phyloP scores from a whole-genome alignment of 2,329 filamentous ascomycete species.

The Aureobasidium uvarum region DNA sequence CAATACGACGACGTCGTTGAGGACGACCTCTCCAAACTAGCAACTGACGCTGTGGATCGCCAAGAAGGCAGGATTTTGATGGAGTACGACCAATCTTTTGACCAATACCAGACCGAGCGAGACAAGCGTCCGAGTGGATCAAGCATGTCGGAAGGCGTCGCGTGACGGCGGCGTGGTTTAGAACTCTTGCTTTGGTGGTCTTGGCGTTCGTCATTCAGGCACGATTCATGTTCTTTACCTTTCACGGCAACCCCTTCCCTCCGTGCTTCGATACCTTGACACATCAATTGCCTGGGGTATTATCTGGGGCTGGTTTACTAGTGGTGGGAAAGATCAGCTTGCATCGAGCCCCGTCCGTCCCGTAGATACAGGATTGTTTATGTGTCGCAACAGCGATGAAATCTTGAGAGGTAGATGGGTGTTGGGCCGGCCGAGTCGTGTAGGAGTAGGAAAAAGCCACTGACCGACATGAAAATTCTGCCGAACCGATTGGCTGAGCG shows the following conservation, averaged over 20 bases:
- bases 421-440: conserved; percentile 2
- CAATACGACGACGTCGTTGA: conserved; percentile 9
- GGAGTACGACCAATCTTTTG: conserved; percentile 6
- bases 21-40: neutral
- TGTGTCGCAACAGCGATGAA: neutral
- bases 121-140: conserved; percentile 13
- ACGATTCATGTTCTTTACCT: conserved; percentile 1
- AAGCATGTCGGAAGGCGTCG: neutral
- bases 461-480: neutral
- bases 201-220: conserved; percentile 20
- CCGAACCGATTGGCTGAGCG: conserved; percentile 15
- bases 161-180: conserved; percentile 20
- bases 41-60: conserved; percentile 18
- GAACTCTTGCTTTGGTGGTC: neutral
- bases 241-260: conserved; percentile 6
- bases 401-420: neutral
- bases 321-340: neutral
- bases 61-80: conserved; percentile 5
- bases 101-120: conserved; percentile 9
- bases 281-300: conserved; percentile 7
- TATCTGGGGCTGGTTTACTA: conserved; percentile 11
- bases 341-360: neutral
- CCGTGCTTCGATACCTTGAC: conserved; percentile 5
- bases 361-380: neutral
- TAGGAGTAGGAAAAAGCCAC: neutral